These are phyloP conservation scores for Physcomitrellopsis africana DNA, from an alignment of 225 moss, liverwort and hornwort genomes.

Conservation along the genomic window DNA sequence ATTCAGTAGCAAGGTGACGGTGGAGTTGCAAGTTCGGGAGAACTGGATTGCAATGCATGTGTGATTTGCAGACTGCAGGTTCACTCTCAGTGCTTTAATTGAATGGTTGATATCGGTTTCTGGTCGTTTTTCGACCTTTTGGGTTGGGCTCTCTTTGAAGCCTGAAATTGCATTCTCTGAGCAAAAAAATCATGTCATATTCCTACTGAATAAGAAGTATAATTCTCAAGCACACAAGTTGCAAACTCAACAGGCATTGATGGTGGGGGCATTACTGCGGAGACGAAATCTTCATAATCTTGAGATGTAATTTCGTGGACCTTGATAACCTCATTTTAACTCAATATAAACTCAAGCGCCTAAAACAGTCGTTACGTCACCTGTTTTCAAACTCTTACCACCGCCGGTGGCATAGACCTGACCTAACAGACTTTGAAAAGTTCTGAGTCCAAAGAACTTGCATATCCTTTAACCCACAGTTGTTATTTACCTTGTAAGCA, in stretches of 20 bases:
- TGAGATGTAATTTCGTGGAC: not conserved
- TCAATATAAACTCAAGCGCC: not conserved
- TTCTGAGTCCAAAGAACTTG: too few species aligned
- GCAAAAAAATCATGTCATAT: not conserved
- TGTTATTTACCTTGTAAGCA: too few species aligned
- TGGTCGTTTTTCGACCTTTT: slow-evolving; percentile 8
- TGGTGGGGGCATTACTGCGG: not conserved
- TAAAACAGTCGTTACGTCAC: too few species aligned
- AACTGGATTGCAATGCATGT: not conserved
- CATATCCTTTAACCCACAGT: too few species aligned
- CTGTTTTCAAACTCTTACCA: too few species aligned
- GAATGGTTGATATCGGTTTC: not conserved
- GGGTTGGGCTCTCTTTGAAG: not conserved
- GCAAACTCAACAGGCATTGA: not conserved
- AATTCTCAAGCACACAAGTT: not conserved
- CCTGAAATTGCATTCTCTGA: not conserved
- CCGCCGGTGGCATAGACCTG: too few species aligned
- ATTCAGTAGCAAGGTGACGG: not conserved
- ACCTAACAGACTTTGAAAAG: too few species aligned
- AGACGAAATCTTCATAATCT: not conserved
- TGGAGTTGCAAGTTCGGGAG: not conserved
- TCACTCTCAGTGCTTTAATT: not conserved
- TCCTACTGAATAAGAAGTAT: not conserved
- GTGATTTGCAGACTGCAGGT: slow-evolving; percentile 10
- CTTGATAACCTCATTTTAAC: not conserved